Evolutionary conservation across 306 rosid species (phyloP).

Genomic region (Senna tora): DNA sequence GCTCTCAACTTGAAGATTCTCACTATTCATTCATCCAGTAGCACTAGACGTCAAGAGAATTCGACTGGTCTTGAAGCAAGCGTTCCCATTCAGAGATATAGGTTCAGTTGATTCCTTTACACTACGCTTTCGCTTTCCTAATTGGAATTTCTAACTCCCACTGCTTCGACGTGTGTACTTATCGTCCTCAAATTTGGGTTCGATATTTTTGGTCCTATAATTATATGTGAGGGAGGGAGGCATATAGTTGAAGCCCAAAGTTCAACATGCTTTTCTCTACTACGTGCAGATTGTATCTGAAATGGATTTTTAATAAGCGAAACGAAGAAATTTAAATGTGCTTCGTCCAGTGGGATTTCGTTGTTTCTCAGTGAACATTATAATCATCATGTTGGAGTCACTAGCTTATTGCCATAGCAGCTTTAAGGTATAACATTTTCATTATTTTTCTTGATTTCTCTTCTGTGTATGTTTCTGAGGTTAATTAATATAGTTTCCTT

Average conservation of each 20-base stretch:
- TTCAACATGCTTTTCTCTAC: conserved; percentile 27
- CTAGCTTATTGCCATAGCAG: conserved; percentile 60
- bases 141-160: conserved; percentile 12
- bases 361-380: conserved; percentile 43
- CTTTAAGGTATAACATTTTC: conserved; percentile 61
- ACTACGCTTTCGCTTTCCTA: conserved; percentile 8
- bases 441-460: neutral
- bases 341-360: conserved; percentile 46
- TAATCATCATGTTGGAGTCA: conserved; percentile 67
- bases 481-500: neutral
- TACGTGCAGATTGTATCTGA: conserved; percentile 27
- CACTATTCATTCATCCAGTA: neutral
- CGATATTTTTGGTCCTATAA: conserved; percentile 13
- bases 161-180: conserved; percentile 55
- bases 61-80: neutral
- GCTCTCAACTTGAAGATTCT: conserved; percentile 28
- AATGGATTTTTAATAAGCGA: conserved; percentile 28
- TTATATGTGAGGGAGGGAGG: neutral
- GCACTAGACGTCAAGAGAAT: neutral
- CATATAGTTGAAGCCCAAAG: conserved; percentile 25
- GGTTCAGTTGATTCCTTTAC: conserved; percentile 2
- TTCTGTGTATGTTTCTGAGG: conserved; percentile 1
- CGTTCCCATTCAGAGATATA: neutral
- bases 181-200: conserved; percentile 49
- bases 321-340: conserved; percentile 42